Percentiles rank a stretch among this genome's conserved stretches.
Conservation (phyloP, 2,329 filamentous ascomycete species). For the Neocatenulostroma microsporum region DNA sequence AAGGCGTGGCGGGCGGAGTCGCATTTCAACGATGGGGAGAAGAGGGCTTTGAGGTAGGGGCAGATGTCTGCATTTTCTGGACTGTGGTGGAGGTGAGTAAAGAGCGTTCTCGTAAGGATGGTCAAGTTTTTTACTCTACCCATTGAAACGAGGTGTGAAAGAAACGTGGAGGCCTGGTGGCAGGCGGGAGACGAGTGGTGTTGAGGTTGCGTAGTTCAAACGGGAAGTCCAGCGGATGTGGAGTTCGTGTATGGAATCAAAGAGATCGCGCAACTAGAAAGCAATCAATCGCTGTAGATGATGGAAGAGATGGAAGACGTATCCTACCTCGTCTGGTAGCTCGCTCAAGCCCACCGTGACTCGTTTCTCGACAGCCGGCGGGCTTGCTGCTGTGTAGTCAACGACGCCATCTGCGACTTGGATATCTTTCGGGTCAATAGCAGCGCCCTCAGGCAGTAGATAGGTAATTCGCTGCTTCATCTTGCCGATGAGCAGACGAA, state of each 20-base stretch:
- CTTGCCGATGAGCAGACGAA: not conserved
- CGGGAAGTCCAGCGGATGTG: slow-evolving; percentile 72
- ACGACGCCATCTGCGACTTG: slow-evolving; percentile 48
- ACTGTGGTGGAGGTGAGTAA: no score
- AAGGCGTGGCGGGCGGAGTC: slow-evolving; percentile 32
- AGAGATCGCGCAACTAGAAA: slow-evolving; percentile 50
- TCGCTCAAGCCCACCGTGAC: slow-evolving; percentile 67
- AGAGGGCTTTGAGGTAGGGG: slow-evolving; percentile 48
- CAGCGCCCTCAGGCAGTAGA: slow-evolving; percentile 55
- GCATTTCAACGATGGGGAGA: slow-evolving; percentile 52
- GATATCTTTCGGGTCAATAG: slow-evolving; percentile 58
- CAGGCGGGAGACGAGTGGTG: slow-evolving; percentile 66
- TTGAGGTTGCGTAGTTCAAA: slow-evolving; percentile 48
- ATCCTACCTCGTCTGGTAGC: slow-evolving; percentile 56
- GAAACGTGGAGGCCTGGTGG: slow-evolving; percentile 77
- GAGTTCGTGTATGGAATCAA: slow-evolving; percentile 61
- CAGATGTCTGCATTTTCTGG: slow-evolving; percentile 49
- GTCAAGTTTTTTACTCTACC: no score
- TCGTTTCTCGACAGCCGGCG: slow-evolving; percentile 69
- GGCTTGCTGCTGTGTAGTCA: slow-evolving; percentile 49
- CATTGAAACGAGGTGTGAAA: slow-evolving; percentile 53
- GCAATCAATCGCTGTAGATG: no score
- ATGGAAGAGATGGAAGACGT: not conserved
- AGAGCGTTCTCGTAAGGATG: no score
- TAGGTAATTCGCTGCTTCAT: slow-evolving; percentile 78